Conservation (phyloP, 2,329 filamentous ascomycete species). For the Trematosphaeria pertusa region DNA sequence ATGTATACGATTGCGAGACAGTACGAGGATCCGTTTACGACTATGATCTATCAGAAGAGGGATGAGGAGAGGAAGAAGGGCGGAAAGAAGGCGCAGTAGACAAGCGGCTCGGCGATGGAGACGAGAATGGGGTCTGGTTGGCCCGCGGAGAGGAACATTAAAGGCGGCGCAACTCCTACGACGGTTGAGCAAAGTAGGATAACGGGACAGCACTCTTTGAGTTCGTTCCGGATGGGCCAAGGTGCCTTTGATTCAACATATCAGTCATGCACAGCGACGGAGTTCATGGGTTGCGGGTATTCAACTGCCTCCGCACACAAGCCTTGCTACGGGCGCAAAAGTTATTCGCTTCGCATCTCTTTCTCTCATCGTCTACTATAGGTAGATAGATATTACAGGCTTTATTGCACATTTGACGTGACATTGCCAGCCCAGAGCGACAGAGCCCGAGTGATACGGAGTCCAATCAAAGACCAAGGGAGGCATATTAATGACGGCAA, state of each 20-base stretch:
- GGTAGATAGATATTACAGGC: slow-evolving; percentile 5
- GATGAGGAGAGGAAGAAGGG: slow-evolving; percentile 61
- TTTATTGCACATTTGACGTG: slow-evolving; percentile 18
- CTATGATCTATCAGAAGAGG: slow-evolving; percentile 88
- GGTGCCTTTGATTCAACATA: slow-evolving; percentile 23
- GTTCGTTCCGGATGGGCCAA: no score
- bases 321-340: background rate
- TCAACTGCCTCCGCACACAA: slow-evolving; percentile 19
- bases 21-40: slow-evolving; percentile 95
- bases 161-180: no score
- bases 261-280: slow-evolving; percentile 12
- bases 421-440: slow-evolving; percentile 20
- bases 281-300: slow-evolving; percentile 17
- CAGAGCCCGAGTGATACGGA: slow-evolving; percentile 21
- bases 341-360: background rate
- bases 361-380: background rate
- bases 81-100: slow-evolving; percentile 39
- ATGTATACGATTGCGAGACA: slow-evolving; percentile 82
- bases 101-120: background rate
- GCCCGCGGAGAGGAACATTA: no score
- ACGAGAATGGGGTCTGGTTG: slow-evolving; percentile 1
- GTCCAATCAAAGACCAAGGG: no score
- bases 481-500: no score
- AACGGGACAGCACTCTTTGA: no score
- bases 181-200: no score